Evolutionary conservation across 2,329 filamentous ascomycete species (phyloP), one percentile per base, ranked within the genome.

Genomic region (Fusarium bactridioides): DNA sequence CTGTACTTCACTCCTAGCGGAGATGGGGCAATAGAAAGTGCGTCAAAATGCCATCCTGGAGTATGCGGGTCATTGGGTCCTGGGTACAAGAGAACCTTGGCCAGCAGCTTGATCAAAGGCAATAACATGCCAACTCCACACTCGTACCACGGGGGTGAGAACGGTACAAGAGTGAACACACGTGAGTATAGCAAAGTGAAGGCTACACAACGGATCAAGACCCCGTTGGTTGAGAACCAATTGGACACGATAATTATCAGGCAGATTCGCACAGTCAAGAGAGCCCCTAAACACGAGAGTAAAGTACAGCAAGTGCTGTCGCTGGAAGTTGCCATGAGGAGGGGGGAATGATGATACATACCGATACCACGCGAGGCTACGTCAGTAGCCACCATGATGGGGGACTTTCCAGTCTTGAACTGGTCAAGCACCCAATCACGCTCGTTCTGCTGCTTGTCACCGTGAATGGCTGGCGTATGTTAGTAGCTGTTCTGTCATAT

Each of bases 321-420:
- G 86, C 89, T 88, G 87, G 86, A 87, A 85, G 84, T 87, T 87
- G 87, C 85, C 83, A 82, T 78, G 78, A 73, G 75, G 79, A 80
- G 80, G 84, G 83, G 86, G 85, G 85, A 60, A 29, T 67, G 48
- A 66, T 88, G 86, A 90, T 93, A 95, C 94, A 97, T 97, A 98
- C 96, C 96, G 86, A 99, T 98, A 94, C 96, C 96, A 95, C 96
- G 96, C 82, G 96, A 98, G 86, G 96, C 96, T 86, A 99, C 96
- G 82, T 98, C 96, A 76, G 96, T 99, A 86, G 96, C 96, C 87
- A 99, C 96, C 95, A 99, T 97, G 91, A 99, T 97, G 82, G 96
- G 96, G 87, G 94, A 97, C 89, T 98, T 98, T 86, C 94, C 95
- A 75, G 93, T 94, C 91, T 98, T 99, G 91, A 99, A 99, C 84